Conservation (phyloP, 345 rosid genomes). For the Turnera subulata region DNA sequence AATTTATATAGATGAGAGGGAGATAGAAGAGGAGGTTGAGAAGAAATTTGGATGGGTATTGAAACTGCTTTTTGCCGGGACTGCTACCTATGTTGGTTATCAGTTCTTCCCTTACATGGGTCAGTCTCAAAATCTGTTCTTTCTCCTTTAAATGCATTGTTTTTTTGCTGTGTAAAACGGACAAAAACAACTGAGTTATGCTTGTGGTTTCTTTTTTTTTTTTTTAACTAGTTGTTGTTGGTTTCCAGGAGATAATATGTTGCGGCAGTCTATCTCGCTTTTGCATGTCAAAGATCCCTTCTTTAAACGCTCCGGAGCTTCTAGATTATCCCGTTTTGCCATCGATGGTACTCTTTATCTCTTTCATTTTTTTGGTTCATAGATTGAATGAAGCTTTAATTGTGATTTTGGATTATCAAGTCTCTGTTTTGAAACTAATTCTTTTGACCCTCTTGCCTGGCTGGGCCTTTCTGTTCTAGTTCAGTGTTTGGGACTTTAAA, state of each 20-base stretch:
- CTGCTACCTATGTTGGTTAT: constrained; percentile 62
- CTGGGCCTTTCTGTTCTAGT: too few relatives aligned
- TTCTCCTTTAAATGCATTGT: neutral
- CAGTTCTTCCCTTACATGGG: constrained; percentile 90
- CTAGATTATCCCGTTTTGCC: constrained; percentile 81
- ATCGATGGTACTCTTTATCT: constrained; percentile 46
- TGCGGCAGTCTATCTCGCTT: constrained; percentile 81
- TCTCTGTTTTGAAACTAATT: too few relatives aligned
- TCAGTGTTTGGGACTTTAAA: too few relatives aligned
- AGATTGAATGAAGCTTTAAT: too few relatives aligned
- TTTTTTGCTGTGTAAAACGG: neutral
- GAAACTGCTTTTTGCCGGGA: constrained; percentile 73
- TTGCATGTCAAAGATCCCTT: constrained; percentile 87
- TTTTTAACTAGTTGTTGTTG: neutral
- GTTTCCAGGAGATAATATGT: constrained; percentile 67
- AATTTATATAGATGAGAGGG: constrained; percentile 48
- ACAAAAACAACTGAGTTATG: neutral
- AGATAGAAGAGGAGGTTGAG: constrained; percentile 80
- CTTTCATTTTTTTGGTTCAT: neutral
- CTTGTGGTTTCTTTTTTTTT: neutral
- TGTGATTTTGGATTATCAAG: neutral
- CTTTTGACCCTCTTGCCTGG: neutral
- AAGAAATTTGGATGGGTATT: constrained; percentile 83
- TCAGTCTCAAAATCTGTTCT: constrained; percentile 16
- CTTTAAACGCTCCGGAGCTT: constrained; percentile 90